These are phyloP conservation scores for Ulmus americana DNA, from an alignment of 331 rosid genomes.

Conservation along the genomic window DNA sequence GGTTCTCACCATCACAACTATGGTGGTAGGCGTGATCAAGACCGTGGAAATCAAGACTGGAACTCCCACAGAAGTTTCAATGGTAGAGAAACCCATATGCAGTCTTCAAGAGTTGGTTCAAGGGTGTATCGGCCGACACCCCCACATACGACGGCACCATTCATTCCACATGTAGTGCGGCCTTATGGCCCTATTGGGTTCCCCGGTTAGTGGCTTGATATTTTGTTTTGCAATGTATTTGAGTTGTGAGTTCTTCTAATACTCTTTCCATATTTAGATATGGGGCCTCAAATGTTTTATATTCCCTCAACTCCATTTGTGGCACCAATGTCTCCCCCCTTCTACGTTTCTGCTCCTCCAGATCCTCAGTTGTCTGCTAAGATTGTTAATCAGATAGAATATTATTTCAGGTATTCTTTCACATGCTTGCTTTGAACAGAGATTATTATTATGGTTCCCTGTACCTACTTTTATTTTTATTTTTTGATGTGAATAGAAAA, in stretches of 20 bases:
- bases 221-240: neutral
- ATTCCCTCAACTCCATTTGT: constrained; percentile 35
- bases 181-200: constrained; percentile 40
- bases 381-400: constrained; percentile 67
- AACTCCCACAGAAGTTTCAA: constrained; percentile 38
- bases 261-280: constrained; percentile 33
- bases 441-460: constrained; percentile 1
- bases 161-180: constrained; percentile 37
- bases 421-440: constrained; percentile 1
- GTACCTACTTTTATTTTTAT: constrained; percentile 1
- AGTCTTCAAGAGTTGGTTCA: constrained; percentile 36
- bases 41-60: constrained; percentile 64
- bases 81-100: constrained; percentile 45
- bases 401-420: constrained; percentile 74
- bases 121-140: constrained; percentile 37
- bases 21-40: constrained; percentile 60
- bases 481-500: constrained; percentile 6
- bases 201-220: constrained; percentile 39
- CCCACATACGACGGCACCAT: constrained; percentile 37
- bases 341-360: constrained; percentile 26
- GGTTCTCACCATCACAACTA: constrained; percentile 48
- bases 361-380: constrained; percentile 50
- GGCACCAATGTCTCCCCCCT: constrained; percentile 36
- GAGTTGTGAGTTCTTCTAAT: constrained; percentile 20
- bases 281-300: constrained; percentile 38